These are phyloP conservation scores for Chlamydomonas reinhardtii DNA, from an alignment of 163 green algal genomes.

Conservation along the genomic window DNA sequence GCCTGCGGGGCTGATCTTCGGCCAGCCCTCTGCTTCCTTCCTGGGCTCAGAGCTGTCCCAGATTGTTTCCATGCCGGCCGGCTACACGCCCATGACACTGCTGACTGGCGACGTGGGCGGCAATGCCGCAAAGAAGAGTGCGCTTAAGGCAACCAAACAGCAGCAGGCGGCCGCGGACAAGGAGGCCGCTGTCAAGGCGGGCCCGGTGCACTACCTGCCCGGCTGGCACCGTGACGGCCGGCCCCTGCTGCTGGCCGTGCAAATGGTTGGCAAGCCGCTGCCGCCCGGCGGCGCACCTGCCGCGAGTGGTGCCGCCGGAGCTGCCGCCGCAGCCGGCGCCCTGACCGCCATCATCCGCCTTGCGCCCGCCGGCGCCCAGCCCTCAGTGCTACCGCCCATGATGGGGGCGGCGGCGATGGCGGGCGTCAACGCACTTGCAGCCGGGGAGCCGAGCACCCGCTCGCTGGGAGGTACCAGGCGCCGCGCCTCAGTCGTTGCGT, in stretches of 20 bases:
- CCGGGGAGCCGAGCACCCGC: too few relatives aligned
- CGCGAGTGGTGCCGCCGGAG: too few relatives aligned
- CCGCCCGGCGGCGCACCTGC: too few relatives aligned
- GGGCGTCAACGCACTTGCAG: too few relatives aligned
- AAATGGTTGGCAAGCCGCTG: background rate
- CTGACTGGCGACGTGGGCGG: background rate
- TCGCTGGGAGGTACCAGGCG: too few relatives aligned
- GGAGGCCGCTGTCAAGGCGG: background rate
- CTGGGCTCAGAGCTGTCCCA: background rate
- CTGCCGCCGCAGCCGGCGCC: too few relatives aligned
- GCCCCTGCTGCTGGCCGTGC: background rate
- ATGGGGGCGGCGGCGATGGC: too few relatives aligned
- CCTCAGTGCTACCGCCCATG: too few relatives aligned
- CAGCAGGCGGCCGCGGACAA: background rate
- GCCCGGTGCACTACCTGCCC: background rate
- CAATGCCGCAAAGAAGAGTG: background rate
- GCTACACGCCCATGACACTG: background rate
- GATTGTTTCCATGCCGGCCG: background rate
- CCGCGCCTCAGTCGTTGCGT: too few relatives aligned
- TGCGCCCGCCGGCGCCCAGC: too few relatives aligned
- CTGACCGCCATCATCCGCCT: background rate
- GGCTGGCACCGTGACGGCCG: background rate
- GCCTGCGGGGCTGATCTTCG: background rate
- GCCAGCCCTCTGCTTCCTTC: background rate
- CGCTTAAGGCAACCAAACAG: background rate